Percentiles rank a stretch among this genome's conserved stretches.
These are phyloP conservation scores for Coffea canephora DNA, from an alignment of 257 asterid species.

Conservation along the genomic window DNA sequence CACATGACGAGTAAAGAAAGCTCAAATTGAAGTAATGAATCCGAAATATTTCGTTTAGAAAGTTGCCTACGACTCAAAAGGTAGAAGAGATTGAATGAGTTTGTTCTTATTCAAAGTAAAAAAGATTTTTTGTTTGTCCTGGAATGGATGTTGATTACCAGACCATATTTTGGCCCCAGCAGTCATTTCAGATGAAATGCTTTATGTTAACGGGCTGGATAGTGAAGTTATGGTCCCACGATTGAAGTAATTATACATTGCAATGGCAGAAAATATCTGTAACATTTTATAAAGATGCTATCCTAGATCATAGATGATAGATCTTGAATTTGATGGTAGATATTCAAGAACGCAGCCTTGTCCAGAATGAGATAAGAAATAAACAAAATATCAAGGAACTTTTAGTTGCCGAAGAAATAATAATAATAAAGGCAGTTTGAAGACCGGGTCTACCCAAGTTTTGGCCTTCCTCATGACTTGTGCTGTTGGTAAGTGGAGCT, in stretches of 20 bases:
- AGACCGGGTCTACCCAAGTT: neutral
- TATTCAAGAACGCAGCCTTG: too few relatives aligned
- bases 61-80: neutral
- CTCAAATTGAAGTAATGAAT: neutral
- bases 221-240: neutral
- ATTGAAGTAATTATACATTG: neutral
- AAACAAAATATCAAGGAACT: neutral
- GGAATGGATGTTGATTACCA: neutral
- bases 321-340: too few relatives aligned
- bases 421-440: neutral
- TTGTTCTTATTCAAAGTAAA: neutral
- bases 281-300: neutral
- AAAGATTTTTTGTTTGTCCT: neutral
- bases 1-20: neutral
- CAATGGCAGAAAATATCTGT: neutral
- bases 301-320: neutral
- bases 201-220: neutral
- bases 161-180: neutral
- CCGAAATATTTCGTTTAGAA: neutral
- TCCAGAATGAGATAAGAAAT: neutral
- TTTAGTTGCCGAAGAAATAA: too few relatives aligned
- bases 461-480: neutral
- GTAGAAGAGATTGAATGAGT: neutral
- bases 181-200: neutral
- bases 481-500: neutral